Conservation (phyloP, 2,329 filamentous ascomycete genomes). For the Lachnellula subtilissima region DNA sequence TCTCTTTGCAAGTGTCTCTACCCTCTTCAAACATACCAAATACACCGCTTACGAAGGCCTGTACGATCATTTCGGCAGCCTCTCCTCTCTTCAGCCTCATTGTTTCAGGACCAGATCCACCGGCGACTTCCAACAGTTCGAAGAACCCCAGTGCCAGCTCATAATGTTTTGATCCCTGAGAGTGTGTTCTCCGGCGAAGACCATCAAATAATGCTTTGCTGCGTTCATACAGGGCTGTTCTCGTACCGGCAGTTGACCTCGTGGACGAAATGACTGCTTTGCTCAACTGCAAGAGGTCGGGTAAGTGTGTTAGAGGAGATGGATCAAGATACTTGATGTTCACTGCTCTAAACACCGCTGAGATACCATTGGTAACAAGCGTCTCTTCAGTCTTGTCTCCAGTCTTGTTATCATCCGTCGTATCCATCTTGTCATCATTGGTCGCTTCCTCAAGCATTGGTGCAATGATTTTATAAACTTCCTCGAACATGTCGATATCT, state of each 20-base stretch:
- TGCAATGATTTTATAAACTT: slow-evolving; percentile 60
- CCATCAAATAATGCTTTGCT: slow-evolving; percentile 27
- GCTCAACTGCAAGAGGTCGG: slow-evolving; percentile 22
- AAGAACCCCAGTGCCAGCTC: slow-evolving; percentile 23
- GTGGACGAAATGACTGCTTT: slow-evolving; percentile 22
- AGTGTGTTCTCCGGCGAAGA: slow-evolving; percentile 22
- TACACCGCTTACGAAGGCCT: slow-evolving; percentile 22
- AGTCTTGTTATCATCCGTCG: slow-evolving; percentile 25
- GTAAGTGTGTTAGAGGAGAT: slow-evolving; percentile 24
- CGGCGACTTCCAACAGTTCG: slow-evolving; percentile 25
- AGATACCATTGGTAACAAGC: slow-evolving; percentile 29
- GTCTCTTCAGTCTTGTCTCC: slow-evolving; percentile 23
- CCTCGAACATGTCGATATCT: slow-evolving; percentile 65
- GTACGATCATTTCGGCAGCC: slow-evolving; percentile 28
- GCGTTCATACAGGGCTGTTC: slow-evolving; percentile 29
- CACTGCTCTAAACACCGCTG: slow-evolving; percentile 29
- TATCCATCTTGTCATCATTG: slow-evolving; percentile 63
- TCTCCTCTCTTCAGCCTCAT: slow-evolving; percentile 31
- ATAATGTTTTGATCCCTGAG: slow-evolving; percentile 16
- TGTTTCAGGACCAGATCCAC: slow-evolving; percentile 29
- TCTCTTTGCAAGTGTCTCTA: slow-evolving; percentile 16
- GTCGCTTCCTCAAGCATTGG: slow-evolving; percentile 55
- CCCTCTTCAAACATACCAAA: slow-evolving; percentile 27
- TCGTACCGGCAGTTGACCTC: slow-evolving; percentile 27
- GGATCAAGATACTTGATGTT: slow-evolving; percentile 25